A percentile compares a stretch with the other conserved stretches of the same genome.
Conservation (phyloP, 2,329 filamentous ascomycete genomes). For the Trichophaea hybrida region DNA sequence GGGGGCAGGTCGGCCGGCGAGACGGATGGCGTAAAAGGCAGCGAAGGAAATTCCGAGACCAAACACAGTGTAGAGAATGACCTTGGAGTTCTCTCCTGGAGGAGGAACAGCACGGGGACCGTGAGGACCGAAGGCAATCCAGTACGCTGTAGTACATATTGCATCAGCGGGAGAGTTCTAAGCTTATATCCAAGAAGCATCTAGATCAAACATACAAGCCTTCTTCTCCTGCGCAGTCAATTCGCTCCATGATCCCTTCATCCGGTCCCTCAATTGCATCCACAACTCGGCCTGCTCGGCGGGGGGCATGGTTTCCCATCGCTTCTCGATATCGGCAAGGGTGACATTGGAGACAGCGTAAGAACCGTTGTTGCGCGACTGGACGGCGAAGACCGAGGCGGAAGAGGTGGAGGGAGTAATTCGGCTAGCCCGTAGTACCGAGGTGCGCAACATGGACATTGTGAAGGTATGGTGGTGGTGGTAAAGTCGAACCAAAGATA, state of each 20-base stretch:
- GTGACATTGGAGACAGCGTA: conserved; percentile 97
- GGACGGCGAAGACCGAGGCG: conserved; percentile 10
- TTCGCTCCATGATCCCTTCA: conserved; percentile 96
- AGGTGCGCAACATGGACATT: conserved; percentile 19
- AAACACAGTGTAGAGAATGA: conserved; percentile 57
- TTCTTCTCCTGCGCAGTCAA: conserved; percentile 97
- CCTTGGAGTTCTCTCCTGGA: conserved; percentile 68
- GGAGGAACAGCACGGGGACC: conserved; percentile 73
- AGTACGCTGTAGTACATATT: conserved; percentile 62
- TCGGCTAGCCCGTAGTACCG: conserved; percentile 15
- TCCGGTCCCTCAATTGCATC: conserved; percentile 95
- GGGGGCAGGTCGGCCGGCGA: conserved; percentile 58
- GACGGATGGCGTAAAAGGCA: conserved; percentile 58
- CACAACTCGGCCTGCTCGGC: conserved; percentile 98
- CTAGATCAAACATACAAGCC: conserved; percentile 58
- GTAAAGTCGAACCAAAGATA: neutral
- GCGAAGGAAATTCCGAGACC: conserved; percentile 52
- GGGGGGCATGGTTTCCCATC: conserved; percentile 94
- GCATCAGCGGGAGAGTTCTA: neutral
- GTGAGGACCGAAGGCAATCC: conserved; percentile 94
- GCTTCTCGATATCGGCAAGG: conserved; percentile 95
- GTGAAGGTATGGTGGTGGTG: conserved; percentile 2
- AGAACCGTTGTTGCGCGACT: conserved; percentile 12
- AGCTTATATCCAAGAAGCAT: neutral
- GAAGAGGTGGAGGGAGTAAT: conserved; percentile 4